Evolutionary conservation across 129 eudicot genomes (phyloP).

Genomic region (Cynara cardunculus): DNA sequence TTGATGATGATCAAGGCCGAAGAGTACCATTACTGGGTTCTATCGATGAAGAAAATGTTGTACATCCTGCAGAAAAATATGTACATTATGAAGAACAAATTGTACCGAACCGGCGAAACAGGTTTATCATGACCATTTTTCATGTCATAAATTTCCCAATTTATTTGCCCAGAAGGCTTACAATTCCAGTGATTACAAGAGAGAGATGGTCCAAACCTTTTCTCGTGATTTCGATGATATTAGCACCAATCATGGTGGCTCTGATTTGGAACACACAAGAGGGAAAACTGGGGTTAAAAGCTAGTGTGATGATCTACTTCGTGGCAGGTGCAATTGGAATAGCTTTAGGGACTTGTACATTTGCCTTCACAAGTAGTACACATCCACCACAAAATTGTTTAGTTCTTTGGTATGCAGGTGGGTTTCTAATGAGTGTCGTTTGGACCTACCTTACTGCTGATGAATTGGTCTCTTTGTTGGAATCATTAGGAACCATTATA

Average conservation of each 20-base stretch:
- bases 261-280: constrained; percentile 40
- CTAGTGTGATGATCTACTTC: constrained; percentile 27
- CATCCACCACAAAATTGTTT: constrained; percentile 51
- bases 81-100: constrained; percentile 18
- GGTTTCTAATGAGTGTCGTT: constrained; percentile 64
- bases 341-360: constrained; percentile 39
- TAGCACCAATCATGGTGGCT: constrained; percentile 54
- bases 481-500: constrained; percentile 52
- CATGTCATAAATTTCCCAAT: constrained; percentile 45
- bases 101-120: neutral
- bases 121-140: constrained; percentile 8
- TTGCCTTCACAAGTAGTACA: constrained; percentile 31
- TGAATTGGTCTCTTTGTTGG: constrained; percentile 57
- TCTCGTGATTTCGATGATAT: constrained; percentile 41
- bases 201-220: constrained; percentile 64
- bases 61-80: constrained; percentile 7
- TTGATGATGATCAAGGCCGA: neutral
- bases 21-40: constrained; percentile 37
- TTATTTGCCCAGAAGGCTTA: constrained; percentile 61
- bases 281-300: constrained; percentile 13
- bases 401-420: constrained; percentile 49
- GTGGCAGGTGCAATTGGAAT: constrained; percentile 34
- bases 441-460: constrained; percentile 66
- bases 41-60: constrained; percentile 43
- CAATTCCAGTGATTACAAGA: constrained; percentile 58